phyloP scores from a whole-genome alignment of 306 rosid genomes.

The Prunus padus region DNA sequence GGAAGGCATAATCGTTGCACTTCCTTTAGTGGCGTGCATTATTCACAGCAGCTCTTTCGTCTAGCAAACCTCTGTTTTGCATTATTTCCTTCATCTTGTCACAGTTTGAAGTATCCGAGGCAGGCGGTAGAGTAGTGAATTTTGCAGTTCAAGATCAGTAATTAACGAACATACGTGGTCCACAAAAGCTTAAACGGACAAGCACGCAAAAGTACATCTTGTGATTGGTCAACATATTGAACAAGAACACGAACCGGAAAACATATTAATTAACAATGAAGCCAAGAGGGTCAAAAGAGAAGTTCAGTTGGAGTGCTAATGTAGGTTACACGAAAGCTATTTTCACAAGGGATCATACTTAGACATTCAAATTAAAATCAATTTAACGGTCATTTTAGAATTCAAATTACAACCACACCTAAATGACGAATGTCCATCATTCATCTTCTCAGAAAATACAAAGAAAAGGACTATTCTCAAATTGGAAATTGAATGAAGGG shows the following conservation, averaged over 20 bases:
- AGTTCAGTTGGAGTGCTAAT: neutral
- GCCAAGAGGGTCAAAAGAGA: neutral
- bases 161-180: too few species aligned
- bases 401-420: neutral
- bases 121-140: neutral
- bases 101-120: slow-evolving; percentile 24
- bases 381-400: neutral
- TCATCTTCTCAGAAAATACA: neutral
- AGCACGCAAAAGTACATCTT: too few species aligned
- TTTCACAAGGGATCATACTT: neutral
- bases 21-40: neutral
- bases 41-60: too few species aligned
- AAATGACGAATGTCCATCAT: neutral
- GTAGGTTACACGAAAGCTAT: neutral
- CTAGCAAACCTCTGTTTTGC: slow-evolving; percentile 13
- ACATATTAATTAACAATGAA: too few species aligned
- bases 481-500: too few species aligned
- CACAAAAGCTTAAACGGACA: too few species aligned
- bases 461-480: neutral
- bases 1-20: slow-evolving; percentile 15
- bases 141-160: too few species aligned
- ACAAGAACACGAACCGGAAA: too few species aligned
- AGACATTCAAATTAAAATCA: neutral
- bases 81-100: slow-evolving; percentile 20
- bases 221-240: too few species aligned